A percentile compares a stretch with the other conserved stretches of the same genome.
phyloP scores from a whole-genome alignment of 345 rosid species.

The Boechera retrofracta region DNA sequence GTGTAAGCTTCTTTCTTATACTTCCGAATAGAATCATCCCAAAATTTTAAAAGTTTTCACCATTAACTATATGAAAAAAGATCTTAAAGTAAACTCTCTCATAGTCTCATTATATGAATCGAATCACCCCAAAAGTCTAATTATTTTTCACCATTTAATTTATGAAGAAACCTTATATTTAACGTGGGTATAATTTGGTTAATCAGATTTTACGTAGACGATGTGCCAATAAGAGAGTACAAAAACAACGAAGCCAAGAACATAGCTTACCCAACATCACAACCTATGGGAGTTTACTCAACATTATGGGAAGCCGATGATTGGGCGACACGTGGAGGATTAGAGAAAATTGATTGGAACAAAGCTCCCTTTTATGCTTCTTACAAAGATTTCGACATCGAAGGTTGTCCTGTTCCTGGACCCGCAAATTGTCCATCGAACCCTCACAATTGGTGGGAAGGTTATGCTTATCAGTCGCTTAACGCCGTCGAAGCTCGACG shows the following conservation, averaged over 20 bases:
- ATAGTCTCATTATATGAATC: too few relatives aligned
- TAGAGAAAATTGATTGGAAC: constrained; percentile 89
- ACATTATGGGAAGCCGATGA: constrained; percentile 98
- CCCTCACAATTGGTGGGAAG: constrained; percentile 86
- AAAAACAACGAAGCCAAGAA: constrained; percentile 78
- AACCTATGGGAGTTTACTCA: constrained; percentile 89
- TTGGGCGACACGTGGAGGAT: constrained; percentile 98
- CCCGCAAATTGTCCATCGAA: constrained; percentile 66
- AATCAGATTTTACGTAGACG: constrained; percentile 76
- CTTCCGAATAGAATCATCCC: not conserved
- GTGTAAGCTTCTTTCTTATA: constrained; percentile 57
- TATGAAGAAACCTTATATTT: not conserved
- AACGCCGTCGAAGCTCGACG: constrained; percentile 71
- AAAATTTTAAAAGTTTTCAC: not conserved
- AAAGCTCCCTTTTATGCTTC: constrained; percentile 87
- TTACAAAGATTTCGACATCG: constrained; percentile 88
- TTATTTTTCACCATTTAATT: not conserved
- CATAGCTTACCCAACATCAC: constrained; percentile 67
- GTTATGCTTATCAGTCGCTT: constrained; percentile 62
- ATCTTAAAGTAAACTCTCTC: too few relatives aligned
- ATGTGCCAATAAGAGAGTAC: constrained; percentile 85
- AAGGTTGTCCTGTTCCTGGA: constrained; percentile 88
- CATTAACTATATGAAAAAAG: not conserved
- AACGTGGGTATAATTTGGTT: not conserved
- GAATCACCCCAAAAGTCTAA: not conserved